Percentiles rank a stretch among this genome's conserved stretches.
Evolutionary conservation across 1,284 basidiomycete species (phyloP).

Genomic region (Meripilus lineatus): DNA sequence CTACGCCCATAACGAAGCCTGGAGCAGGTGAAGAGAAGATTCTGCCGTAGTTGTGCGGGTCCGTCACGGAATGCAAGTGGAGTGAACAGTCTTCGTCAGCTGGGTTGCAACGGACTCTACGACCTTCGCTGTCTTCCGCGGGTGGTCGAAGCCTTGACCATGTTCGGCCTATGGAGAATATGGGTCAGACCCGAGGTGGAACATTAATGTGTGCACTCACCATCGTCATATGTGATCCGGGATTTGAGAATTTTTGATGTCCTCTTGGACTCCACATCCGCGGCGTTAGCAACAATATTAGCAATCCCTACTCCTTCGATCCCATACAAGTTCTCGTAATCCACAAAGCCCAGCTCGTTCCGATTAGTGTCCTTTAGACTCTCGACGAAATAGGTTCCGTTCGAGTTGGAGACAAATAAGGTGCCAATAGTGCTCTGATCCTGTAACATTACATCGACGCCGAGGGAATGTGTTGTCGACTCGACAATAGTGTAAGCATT

Average conservation of each 20-base stretch:
- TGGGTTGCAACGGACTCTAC: slow-evolving; percentile 58
- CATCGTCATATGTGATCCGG: slow-evolving; percentile 90
- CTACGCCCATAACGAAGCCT: slow-evolving; percentile 93
- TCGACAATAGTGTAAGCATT: slow-evolving; percentile 97
- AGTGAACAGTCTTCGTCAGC: slow-evolving; percentile 69
- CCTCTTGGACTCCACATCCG: slow-evolving; percentile 69
- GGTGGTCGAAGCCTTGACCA: slow-evolving; percentile 78
- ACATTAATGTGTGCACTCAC: slow-evolving; percentile 28
- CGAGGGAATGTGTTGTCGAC: slow-evolving; percentile 87
- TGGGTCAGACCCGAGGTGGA: neutral
- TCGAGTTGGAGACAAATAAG: slow-evolving; percentile 90
- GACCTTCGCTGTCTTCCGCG: slow-evolving; percentile 51
- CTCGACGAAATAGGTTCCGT: slow-evolving; percentile 94
- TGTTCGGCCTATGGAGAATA: slow-evolving; percentile 46
- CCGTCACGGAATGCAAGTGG: slow-evolving; percentile 89
- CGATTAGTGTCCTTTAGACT: slow-evolving; percentile 88
- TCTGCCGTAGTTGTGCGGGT: slow-evolving; percentile 88
- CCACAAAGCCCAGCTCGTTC: slow-evolving; percentile 84
- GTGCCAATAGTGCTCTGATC: slow-evolving; percentile 77
- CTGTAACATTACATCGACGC: slow-evolving; percentile 87
- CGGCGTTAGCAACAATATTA: slow-evolving; percentile 81
- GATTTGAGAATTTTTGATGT: slow-evolving; percentile 68
- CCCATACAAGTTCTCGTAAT: slow-evolving; percentile 89
- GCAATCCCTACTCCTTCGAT: slow-evolving; percentile 93
- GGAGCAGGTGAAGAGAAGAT: slow-evolving; percentile 94